Percentiles rank a stretch among this genome's conserved stretches.
Conservation (phyloP, 2,329 filamentous ascomycete species). For the Sclerotinia trifoliorum region DNA sequence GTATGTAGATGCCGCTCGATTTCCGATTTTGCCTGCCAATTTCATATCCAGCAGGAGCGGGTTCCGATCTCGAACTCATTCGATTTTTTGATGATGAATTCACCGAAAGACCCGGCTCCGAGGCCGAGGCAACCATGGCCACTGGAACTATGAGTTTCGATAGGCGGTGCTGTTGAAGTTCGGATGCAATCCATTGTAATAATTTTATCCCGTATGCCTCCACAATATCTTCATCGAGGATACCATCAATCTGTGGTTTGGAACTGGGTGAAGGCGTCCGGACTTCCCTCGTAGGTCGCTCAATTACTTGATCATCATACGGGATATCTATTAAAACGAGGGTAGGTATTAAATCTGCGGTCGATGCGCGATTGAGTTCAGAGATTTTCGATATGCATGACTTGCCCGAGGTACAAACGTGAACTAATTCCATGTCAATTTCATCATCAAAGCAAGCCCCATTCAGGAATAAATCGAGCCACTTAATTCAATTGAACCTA, state of each 20-base stretch:
- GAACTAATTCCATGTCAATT: conserved; percentile 44
- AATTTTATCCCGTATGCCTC: conserved; percentile 50
- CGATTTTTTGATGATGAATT: conserved; percentile 27
- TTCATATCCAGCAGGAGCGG: conserved; percentile 22
- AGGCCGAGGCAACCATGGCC: conserved; percentile 41
- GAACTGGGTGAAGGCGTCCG: conserved; percentile 39
- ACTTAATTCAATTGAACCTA: conserved; percentile 20
- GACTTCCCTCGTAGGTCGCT: conserved; percentile 38
- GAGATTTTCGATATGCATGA: conserved; percentile 53
- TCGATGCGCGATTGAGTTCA: conserved; percentile 49
- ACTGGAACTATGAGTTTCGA: conserved; percentile 51
- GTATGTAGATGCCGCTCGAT: conserved; percentile 38
- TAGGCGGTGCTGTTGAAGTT: conserved; percentile 50
- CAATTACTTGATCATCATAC: conserved; percentile 42
- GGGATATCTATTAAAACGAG: conserved; percentile 56
- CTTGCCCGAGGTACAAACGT: conserved; percentile 52
- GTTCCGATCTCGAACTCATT: conserved; percentile 28
- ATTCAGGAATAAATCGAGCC: conserved; percentile 21
- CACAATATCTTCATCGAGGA: conserved; percentile 42
- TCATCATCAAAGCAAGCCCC: conserved; percentile 7
- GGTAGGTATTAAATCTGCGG: conserved; percentile 50
- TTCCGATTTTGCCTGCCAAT: conserved; percentile 20
- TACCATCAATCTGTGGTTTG: conserved; percentile 43
- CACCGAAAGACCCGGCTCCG: conserved; percentile 34
- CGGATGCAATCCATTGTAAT: conserved; percentile 48